A percentile compares a stretch with the other conserved stretches of the same genome.
Conservation (phyloP, 2,329 filamentous ascomycete species). For the Tolypocladium endophyticum region DNA sequence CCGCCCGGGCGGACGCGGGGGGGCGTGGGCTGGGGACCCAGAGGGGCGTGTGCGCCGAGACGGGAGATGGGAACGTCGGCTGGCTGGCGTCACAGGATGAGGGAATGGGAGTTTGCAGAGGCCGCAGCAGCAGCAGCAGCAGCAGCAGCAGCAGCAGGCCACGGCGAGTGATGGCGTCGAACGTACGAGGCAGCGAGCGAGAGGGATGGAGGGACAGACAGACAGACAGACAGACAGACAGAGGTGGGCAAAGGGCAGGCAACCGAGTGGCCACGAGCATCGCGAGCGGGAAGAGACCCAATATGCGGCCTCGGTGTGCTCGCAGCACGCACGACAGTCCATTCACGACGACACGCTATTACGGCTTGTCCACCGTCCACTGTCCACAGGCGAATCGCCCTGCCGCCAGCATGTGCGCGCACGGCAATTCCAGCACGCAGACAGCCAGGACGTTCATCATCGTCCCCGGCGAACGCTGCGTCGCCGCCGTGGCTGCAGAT, state of each 20-base stretch:
- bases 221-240: not conserved
- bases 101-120: not conserved
- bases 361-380: not conserved
- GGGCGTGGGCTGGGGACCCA: not conserved
- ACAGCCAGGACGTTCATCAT: not conserved
- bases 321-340: not conserved
- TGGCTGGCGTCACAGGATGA: not conserved
- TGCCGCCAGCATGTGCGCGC: not conserved
- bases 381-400: not conserved
- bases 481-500: not conserved
- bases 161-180: not conserved
- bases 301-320: slow-evolving; percentile 1
- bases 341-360: not conserved
- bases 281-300: not conserved
- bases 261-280: not conserved
- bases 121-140: not conserved
- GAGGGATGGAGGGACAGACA: not conserved
- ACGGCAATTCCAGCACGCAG: not conserved
- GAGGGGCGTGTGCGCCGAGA: not conserved
- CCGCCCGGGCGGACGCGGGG: not conserved
- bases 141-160: not conserved
- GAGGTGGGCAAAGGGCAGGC: not conserved
- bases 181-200: not conserved
- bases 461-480: not conserved
- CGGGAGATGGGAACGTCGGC: not conserved